Conservation (phyloP, 495 filamentous ascomycete genomes). For the Cenococcum geophilum region DNA sequence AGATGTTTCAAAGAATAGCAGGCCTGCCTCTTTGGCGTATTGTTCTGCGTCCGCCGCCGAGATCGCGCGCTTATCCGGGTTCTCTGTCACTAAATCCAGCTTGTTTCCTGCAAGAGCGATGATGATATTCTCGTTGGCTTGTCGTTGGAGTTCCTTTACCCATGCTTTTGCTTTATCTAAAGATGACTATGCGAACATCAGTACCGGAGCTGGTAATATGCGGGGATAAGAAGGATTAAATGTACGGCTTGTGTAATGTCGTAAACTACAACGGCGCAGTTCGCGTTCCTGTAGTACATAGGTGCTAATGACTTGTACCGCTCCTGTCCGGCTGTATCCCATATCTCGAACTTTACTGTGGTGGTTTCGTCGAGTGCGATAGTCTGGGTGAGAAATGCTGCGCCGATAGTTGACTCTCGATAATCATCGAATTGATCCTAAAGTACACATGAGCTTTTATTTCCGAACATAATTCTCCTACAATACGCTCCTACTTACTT, state of each 20-base stretch:
- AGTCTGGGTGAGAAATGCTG: constrained; percentile 96
- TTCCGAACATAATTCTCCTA: background rate
- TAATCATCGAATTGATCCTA: constrained; percentile 99
- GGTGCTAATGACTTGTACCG: constrained; percentile 96
- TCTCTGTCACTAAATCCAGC: constrained; percentile 82
- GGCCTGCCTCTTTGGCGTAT: constrained; percentile 84
- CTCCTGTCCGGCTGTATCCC: constrained; percentile 98
- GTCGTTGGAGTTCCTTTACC: constrained; percentile 98
- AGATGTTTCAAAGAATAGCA: constrained; percentile 96
- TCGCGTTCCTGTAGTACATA: constrained; percentile 99
- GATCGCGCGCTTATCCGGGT: constrained; percentile 90
- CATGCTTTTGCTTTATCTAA: constrained; percentile 97
- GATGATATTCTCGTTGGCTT: constrained; percentile 99
- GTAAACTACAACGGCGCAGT: constrained; percentile 98
- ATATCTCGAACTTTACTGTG: constrained; percentile 99
- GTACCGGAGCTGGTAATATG: background rate
- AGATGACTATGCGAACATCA: constrained; percentile 58
- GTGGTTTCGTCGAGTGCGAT: constrained; percentile 95
- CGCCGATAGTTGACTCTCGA: constrained; percentile 97
- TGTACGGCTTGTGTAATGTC: constrained; percentile 98
- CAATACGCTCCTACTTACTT: constrained; percentile 51
- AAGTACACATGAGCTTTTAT: background rate
- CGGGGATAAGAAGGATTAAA: constrained; percentile 11
- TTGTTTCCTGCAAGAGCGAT: constrained; percentile 98
- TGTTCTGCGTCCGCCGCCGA: constrained; percentile 83